Evolutionary conservation across 306 rosid species (phyloP), one percentile per base, ranked within the genome.

Genomic region (Casuarina equisetifolia): DNA sequence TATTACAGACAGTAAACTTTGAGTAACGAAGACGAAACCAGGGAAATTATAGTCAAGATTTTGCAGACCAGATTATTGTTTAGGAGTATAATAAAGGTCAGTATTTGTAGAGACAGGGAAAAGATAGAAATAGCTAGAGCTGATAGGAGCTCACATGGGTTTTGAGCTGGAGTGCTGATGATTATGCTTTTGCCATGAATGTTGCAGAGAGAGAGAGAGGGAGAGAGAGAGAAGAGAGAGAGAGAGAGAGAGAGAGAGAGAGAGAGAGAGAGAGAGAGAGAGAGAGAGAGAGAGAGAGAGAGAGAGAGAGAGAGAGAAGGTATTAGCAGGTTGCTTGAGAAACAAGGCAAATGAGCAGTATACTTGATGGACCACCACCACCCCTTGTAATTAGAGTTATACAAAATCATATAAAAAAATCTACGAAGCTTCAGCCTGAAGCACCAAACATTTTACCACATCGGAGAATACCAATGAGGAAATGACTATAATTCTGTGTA

Each of bases 361-460:
- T 86, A 88, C 91, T 85, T 85, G 91, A 91, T 91, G 97, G 98
- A 89, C 92, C 98, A 84, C 94, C 95, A 85, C 96, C 91, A 79
- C 80, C 87, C 76, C 89, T 87, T 82, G 78, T 91, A 84, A 82
- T 86, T 74, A 81, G 71, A 83, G 75, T 74, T 81, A 75, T 63
- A 38, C 62, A 76, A 79, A 74, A 78, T 80, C 75, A 63, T 74
- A 64, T 61, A 68, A 69, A 69, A 78, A 42, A 75, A 78, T 70
- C 44, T 54, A 76, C 20, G 68, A 83, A 74, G 81, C 91, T 87
- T 91, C 82, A 78, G 61, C 74, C 45, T 72, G 82, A 91, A 92
- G 90, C 88, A 84, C 70, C 73, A 68, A 78, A 72, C 51, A 59
- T 70, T 72, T 76, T 74, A 74, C 66, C 36, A 44, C 70, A 12